Percentiles rank a stretch among this genome's conserved stretches.
phyloP scores from a whole-genome alignment of 371 early-diverging fungal genomes.

The Batkoa obscura region DNA sequence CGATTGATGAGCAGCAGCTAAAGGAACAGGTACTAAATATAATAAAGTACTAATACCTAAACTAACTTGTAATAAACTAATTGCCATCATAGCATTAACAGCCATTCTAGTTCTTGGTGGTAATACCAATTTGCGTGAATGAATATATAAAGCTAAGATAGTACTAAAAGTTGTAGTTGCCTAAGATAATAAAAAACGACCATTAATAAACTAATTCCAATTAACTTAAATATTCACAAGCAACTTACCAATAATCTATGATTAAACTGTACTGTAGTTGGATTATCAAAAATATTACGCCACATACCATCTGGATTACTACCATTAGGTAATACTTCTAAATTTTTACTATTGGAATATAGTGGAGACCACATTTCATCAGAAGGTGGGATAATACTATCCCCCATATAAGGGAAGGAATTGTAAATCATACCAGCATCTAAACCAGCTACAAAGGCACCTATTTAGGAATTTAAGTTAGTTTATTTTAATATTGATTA shows the following conservation, averaged over 20 bases:
- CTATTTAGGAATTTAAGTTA: slow-evolving; percentile 6
- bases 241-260: slow-evolving; percentile 63
- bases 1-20: slow-evolving; percentile 91
- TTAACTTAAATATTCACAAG: too few species aligned
- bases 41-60: slow-evolving; percentile 83
- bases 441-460: slow-evolving; percentile 88
- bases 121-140: slow-evolving; percentile 45
- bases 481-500: not conserved
- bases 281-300: slow-evolving; percentile 83
- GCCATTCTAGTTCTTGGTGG: slow-evolving; percentile 46
- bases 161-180: slow-evolving; percentile 65
- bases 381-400: slow-evolving; percentile 42
- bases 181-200: too few species aligned
- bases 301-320: slow-evolving; percentile 19
- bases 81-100: slow-evolving; percentile 49
- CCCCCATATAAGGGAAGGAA: slow-evolving; percentile 86
- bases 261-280: slow-evolving; percentile 83
- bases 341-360: slow-evolving; percentile 16
- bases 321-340: slow-evolving; percentile 10
- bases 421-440: slow-evolving; percentile 94
- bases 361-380: slow-evolving; percentile 42
- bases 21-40: slow-evolving; percentile 77
- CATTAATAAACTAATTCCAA: too few species aligned
- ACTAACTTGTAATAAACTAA: slow-evolving; percentile 52
- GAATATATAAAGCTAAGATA: slow-evolving; percentile 46